phyloP scores from a whole-genome alignment of 106 monocot genomes.

The Vanilla planifolia region DNA sequence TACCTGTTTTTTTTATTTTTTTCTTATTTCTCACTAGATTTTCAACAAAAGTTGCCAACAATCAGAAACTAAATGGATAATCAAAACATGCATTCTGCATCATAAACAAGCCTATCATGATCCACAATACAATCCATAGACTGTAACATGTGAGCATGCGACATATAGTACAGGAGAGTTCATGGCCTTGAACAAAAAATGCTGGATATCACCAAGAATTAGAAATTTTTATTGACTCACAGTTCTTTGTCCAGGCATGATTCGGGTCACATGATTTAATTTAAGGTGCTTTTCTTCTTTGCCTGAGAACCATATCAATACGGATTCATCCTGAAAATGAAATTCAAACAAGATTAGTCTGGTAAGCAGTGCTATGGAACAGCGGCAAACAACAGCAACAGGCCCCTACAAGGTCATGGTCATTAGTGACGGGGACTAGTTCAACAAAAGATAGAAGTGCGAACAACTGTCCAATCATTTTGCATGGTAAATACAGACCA shows the following conservation, averaged over 20 bases:
- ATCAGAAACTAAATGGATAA: no score
- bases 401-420: not conserved
- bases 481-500: not conserved
- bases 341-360: not conserved
- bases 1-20: no score
- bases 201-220: not conserved
- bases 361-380: not conserved
- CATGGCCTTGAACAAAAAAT: no score
- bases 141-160: no score
- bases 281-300: slow-evolving; percentile 99
- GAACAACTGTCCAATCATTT: not conserved
- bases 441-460: not conserved
- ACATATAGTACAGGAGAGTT: no score
- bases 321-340: slow-evolving; percentile 82
- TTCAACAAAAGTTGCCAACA: no score
- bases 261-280: slow-evolving; percentile 89
- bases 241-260: slow-evolving; percentile 98
- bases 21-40: no score
- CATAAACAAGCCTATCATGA: no score
- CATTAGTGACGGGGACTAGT: not conserved
- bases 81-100: no score
- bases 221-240: slow-evolving; percentile 26
- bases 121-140: no score
- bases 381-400: not conserved
- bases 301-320: slow-evolving; percentile 94